These are phyloP conservation scores for Myxozyma vanderwaltii DNA, from an alignment of 805 yeast species.

Conservation along the genomic window DNA sequence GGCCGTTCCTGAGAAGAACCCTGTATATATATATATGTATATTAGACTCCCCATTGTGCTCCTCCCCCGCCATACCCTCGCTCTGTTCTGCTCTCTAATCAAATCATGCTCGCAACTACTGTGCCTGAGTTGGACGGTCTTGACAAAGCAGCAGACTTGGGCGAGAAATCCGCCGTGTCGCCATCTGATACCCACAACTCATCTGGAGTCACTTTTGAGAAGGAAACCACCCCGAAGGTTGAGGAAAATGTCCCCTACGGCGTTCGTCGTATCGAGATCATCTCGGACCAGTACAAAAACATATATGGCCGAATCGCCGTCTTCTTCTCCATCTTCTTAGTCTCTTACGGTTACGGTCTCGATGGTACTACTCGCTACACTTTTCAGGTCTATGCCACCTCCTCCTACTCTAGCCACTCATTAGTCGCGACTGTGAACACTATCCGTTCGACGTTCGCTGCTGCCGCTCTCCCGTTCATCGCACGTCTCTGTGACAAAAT, in stretches of 20 bases:
- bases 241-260: slow-evolving; percentile 44
- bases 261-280: slow-evolving; percentile 58
- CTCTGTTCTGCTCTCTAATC: too few species aligned
- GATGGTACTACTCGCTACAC: slow-evolving; percentile 60
- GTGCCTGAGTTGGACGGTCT: background rate
- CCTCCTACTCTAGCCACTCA: slow-evolving; percentile 57
- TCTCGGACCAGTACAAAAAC: slow-evolving; percentile 52
- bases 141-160: background rate
- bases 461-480: slow-evolving; percentile 65
- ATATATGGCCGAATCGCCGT: slow-evolving; percentile 46
- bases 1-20: too few species aligned
- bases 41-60: too few species aligned
- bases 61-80: too few species aligned
- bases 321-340: slow-evolving; percentile 54
- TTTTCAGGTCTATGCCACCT: slow-evolving; percentile 59
- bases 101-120: too few species aligned
- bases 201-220: background rate
- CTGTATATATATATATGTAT: too few species aligned
- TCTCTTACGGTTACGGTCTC: slow-evolving; percentile 61
- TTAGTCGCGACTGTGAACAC: slow-evolving; percentile 61
- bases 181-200: background rate
- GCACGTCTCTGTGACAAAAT: slow-evolving; percentile 68
- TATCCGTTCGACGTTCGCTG: slow-evolving; percentile 60
- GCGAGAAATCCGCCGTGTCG: background rate
- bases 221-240: background rate